Evolutionary conservation across 2,329 filamentous ascomycete genomes (phyloP).

Genomic region (Sporothrix inflata): DNA sequence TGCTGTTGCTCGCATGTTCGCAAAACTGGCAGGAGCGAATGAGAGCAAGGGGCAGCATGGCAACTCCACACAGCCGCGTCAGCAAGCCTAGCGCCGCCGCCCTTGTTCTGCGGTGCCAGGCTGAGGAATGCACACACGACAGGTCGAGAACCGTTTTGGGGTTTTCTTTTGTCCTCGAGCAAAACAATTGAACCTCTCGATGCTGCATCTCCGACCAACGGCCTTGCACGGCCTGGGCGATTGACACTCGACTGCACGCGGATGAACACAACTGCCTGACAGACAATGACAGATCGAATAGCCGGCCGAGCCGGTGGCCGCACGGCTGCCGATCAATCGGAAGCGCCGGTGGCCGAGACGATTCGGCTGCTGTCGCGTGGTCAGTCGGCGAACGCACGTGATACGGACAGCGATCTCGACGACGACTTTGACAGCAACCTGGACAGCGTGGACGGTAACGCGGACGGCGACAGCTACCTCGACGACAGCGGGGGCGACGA

Average conservation of each 20-base stretch:
- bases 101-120: background rate
- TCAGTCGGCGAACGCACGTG: background rate
- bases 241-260: background rate
- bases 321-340: slow-evolving; percentile 1
- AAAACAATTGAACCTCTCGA: background rate
- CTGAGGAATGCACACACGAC: slow-evolving; percentile 4
- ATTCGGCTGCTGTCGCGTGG: slow-evolving; percentile 4
- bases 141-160: background rate
- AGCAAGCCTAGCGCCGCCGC: background rate
- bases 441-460: slow-evolving; percentile 4
- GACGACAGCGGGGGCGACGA: slow-evolving; percentile 1
- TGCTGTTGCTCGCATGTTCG: background rate
- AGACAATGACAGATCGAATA: background rate
- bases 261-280: background rate
- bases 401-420: background rate
- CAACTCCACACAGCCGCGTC: background rate
- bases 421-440: slow-evolving; percentile 6
- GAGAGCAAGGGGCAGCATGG: background rate
- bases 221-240: background rate
- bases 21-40: background rate
- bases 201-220: background rate
- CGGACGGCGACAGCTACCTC: slow-evolving; percentile 1
- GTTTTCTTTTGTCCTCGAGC: background rate
- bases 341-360: slow-evolving; percentile 11
- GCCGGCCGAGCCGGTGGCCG: too few relatives aligned